Conservation (phyloP, 1,284 basidiomycete genomes). For the Sporisorium exsertum region DNA sequence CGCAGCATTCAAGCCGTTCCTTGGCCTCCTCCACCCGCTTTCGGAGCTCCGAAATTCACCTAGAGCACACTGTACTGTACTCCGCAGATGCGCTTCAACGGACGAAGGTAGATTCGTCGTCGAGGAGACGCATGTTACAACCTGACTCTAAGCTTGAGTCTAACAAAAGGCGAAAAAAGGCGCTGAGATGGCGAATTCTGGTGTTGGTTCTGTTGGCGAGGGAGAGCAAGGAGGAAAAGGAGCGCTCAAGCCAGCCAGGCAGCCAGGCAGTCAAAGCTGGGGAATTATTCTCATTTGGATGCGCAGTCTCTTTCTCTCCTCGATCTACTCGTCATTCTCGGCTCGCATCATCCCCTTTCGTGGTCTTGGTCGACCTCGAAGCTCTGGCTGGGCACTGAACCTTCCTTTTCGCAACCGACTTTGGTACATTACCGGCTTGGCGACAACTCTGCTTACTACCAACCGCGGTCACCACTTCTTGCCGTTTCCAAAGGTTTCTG, state of each 20-base stretch:
- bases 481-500: neutral
- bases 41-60: neutral
- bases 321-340: neutral
- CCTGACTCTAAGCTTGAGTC: neutral
- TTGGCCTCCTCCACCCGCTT: neutral
- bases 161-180: neutral
- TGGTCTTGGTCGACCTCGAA: neutral
- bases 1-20: neutral
- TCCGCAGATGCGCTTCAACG: neutral
- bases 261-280: neutral
- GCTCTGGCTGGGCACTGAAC: neutral
- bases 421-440: neutral
- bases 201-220: slow-evolving; percentile 1
- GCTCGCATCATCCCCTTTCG: neutral
- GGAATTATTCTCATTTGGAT: neutral
- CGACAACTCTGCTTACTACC: neutral
- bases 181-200: neutral
- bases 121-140: neutral
- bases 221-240: too few relatives aligned
- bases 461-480: neutral
- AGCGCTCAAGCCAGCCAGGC: slow-evolving; percentile 17
- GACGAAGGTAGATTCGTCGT: neutral
- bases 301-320: neutral
- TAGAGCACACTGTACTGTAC: neutral
- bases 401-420: neutral